phyloP scores from a whole-genome alignment of 2,329 filamentous ascomycete genomes.

The Claviceps cyperi region DNA sequence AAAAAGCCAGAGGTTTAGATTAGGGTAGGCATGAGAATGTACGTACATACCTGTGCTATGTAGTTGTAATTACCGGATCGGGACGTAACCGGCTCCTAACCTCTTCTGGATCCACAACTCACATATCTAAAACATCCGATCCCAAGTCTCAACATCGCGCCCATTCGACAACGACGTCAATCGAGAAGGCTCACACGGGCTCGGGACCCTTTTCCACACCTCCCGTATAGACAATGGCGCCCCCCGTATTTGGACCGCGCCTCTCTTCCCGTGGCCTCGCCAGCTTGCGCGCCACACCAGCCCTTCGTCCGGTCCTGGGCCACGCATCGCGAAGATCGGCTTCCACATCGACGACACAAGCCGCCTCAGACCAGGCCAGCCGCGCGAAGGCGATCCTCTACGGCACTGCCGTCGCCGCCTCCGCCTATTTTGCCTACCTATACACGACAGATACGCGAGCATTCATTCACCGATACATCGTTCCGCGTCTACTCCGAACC shows the following conservation, averaged over 20 bases:
- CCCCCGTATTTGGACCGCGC: conserved; percentile 7
- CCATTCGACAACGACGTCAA: neutral
- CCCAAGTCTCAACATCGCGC: neutral
- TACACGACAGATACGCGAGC: conserved; percentile 65
- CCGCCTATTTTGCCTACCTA: conserved; percentile 39
- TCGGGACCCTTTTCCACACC: conserved; percentile 1
- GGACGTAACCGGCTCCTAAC: neutral
- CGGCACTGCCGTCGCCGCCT: conserved; percentile 25
- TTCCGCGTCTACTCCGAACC: conserved; percentile 50
- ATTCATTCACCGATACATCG: conserved; percentile 51
- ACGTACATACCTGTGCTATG: too few species aligned
- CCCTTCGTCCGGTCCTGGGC: conserved; percentile 1
- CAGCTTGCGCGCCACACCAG: conserved; percentile 1
- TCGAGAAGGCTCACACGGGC: conserved; percentile 8
- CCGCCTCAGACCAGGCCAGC: conserved; percentile 15
- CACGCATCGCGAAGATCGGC: conserved; percentile 15
- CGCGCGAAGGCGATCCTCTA: conserved; percentile 25
- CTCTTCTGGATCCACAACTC: neutral
- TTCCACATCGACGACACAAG: conserved; percentile 17
- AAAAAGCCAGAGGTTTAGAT: neutral
- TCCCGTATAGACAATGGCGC: conserved; percentile 5
- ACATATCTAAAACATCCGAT: neutral
- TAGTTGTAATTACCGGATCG: too few species aligned
- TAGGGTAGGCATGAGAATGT: too few species aligned
- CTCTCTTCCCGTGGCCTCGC: conserved; percentile 6